phyloP scores from a whole-genome alignment of 1,284 basidiomycete genomes.

The Polyporus tsugae region DNA sequence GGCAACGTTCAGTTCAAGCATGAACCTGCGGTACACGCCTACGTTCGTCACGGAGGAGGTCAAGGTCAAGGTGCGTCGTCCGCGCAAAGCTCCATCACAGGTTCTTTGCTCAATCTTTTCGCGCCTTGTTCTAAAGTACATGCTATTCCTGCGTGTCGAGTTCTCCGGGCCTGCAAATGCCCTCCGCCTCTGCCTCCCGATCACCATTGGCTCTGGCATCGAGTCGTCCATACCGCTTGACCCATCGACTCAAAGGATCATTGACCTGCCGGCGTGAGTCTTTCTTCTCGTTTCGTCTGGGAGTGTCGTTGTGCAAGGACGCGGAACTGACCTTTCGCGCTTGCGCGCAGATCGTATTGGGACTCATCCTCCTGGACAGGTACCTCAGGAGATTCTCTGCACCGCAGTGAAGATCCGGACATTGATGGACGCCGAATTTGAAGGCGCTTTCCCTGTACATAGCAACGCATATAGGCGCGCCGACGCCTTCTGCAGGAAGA shows the following conservation, averaged over 20 bases:
- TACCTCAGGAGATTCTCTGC: neutral
- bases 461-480: neutral
- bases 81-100: neutral
- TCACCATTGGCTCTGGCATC: constrained; percentile 28
- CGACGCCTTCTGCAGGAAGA: neutral
- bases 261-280: constrained; percentile 28
- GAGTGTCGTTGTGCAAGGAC: neutral
- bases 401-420: neutral
- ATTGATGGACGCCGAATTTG: neutral
- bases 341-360: constrained; percentile 24
- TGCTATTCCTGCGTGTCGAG: constrained; percentile 19
- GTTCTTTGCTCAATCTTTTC: neutral
- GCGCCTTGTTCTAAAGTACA: constrained; percentile 14
- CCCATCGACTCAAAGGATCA: constrained; percentile 9
- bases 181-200: constrained; percentile 25
- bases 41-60: constrained; percentile 28
- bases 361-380: constrained; percentile 17
- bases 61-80: constrained; percentile 25
- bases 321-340: neutral
- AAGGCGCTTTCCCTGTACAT: neutral
- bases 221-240: constrained; percentile 16
- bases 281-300: neutral
- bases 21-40: constrained; percentile 27
- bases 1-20: constrained; percentile 26
- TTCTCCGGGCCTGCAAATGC: constrained; percentile 28